Conservation (phyloP, 805 yeast species). For the Zygosaccharomyces kombuchaensis region DNA sequence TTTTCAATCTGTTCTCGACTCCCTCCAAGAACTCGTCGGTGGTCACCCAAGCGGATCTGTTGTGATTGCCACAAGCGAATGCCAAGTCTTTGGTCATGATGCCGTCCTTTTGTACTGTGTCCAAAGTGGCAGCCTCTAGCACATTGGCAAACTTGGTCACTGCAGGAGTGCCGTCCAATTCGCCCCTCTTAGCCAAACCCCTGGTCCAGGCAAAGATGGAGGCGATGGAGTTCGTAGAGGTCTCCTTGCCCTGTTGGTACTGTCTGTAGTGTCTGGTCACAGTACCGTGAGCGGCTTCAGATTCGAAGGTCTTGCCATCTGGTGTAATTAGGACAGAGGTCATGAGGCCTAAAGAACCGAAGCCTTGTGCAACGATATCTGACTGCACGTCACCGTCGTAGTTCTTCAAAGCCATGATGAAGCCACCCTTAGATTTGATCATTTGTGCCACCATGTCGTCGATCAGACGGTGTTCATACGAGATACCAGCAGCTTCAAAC, state of each 20-base stretch:
- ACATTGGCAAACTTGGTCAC: constrained; percentile 62
- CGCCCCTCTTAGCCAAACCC: constrained; percentile 79
- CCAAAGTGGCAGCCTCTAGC: constrained; percentile 63
- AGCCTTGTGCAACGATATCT: constrained; percentile 83
- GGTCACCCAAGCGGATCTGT: constrained; percentile 60
- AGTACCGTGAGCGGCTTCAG: constrained; percentile 86
- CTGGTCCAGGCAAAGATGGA: constrained; percentile 86
- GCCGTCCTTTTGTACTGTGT: constrained; percentile 69
- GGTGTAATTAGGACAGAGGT: constrained; percentile 79
- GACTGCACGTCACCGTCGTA: constrained; percentile 86
- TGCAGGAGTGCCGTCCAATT: constrained; percentile 65
- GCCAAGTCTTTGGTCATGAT: constrained; percentile 84
- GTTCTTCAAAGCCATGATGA: constrained; percentile 73
- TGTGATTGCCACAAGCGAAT: constrained; percentile 59
- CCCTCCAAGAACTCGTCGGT: constrained; percentile 76
- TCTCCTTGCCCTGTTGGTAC: constrained; percentile 75
- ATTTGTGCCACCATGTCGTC: constrained; percentile 90
- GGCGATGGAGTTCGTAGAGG: constrained; percentile 82
- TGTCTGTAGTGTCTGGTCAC: constrained; percentile 84
- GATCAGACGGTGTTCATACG: constrained; percentile 76
- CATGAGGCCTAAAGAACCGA: constrained; percentile 81
- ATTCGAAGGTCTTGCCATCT: constrained; percentile 80
- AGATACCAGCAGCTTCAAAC: constrained; percentile 58
- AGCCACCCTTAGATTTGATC: constrained; percentile 82
- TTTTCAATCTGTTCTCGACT: constrained; percentile 56